Evolutionary conservation across 495 filamentous ascomycete species (phyloP), one percentile per base, ranked within the genome.

Genomic region (Halenospora varia): DNA sequence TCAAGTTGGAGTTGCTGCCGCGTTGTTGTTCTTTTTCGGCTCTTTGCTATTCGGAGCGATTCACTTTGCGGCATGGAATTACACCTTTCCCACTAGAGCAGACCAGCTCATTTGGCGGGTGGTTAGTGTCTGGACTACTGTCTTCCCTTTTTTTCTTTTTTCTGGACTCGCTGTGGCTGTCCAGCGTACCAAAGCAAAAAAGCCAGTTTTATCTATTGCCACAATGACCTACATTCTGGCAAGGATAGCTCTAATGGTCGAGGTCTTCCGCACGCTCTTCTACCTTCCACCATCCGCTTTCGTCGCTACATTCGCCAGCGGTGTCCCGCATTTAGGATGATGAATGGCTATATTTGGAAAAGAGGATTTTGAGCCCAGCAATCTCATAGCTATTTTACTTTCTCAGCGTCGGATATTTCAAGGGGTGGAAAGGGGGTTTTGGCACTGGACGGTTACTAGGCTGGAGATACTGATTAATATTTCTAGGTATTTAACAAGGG

Each of bases 161-260:
- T 35, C 29, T 35, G 29, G 29, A 35, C 29, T 13, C n/a, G n/a
- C n/a, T n/a, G n/a, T n/a, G n/a, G 29, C 29, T 35, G 29, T 35
- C 29, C 29, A 4, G 29, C 13, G 29, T 13, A 35, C 23, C 4
- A 35, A 35, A 35, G 29, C 13, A 4, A 13, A 35, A 35, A 6
- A 4, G 29, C 29, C 6, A 35, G 6, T 35, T 13, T 13, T 35
- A 13, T 35, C 13, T 35, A 13, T 35, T 13, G 6, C 13, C 6
- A 13, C 29, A 35, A 6, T 4, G 4, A 35, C 60, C 0, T 70
- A 70, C 49, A 15, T 66, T 2, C 1, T 59, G 3, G 58, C 63
- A 23, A 49, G 69, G 3, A 20, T 68, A 29, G 65, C 60, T 56
- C 49, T 71, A 1, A n/a, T 68, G 2, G 61, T 68, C 4, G 67